Conservation (phyloP, 129 eudicot species). For the Solidago caesia region DNA sequence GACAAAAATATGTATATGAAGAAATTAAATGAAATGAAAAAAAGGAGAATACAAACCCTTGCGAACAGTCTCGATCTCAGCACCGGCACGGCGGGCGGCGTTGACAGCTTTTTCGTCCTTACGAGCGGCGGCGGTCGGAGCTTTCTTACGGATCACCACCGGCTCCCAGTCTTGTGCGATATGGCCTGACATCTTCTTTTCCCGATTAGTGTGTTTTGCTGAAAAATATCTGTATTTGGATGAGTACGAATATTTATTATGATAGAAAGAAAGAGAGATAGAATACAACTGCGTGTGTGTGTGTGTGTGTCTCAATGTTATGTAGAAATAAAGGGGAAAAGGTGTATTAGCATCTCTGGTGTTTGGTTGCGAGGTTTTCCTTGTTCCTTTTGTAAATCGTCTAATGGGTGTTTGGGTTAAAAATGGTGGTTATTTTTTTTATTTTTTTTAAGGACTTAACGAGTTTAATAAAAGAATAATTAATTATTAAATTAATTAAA, state of each 20-base stretch:
- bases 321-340: constrained; percentile 10
- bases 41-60: constrained; percentile 46
- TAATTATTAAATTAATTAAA: too few relatives aligned
- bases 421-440: too few relatives aligned
- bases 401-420: not conserved
- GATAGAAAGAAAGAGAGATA: not conserved
- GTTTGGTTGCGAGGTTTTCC: constrained; percentile 34
- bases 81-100: constrained; percentile 99
- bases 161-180: constrained; percentile 92
- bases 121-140: constrained; percentile 89
- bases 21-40: not conserved
- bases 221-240: constrained; percentile 5
- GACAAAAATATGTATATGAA: not conserved
- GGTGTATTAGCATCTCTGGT: not conserved
- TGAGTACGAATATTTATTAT: constrained; percentile 15
- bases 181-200: constrained; percentile 58
- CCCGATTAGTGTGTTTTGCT: not conserved
- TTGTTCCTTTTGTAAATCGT: constrained; percentile 7
- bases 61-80: constrained; percentile 84
- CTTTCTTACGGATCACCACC: constrained; percentile 88
- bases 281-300: not conserved
- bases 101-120: constrained; percentile 96
- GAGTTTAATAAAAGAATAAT: too few relatives aligned
- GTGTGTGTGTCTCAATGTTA: constrained; percentile 1
- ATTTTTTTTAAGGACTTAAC: too few relatives aligned